Conservation (phyloP, 2,329 filamentous ascomycete species). For the Apiospora sp. region DNA sequence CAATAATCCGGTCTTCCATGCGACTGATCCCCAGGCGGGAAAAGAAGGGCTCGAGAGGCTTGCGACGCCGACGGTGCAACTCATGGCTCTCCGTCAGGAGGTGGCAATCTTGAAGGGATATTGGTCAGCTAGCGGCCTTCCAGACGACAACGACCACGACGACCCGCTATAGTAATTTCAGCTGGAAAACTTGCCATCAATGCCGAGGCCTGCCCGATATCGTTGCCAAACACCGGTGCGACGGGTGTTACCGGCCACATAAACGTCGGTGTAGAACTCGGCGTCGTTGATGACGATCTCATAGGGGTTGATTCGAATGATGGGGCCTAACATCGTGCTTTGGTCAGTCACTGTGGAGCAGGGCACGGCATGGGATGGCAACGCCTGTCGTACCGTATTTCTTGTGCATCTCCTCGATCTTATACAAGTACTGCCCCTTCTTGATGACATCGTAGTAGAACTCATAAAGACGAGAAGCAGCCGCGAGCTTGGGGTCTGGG, state of each 20-base stretch:
- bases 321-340: background rate
- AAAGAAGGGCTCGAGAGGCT: constrained; percentile 29
- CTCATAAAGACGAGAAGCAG: background rate
- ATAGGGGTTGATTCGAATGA: background rate
- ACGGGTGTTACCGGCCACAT: background rate
- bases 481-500: background rate
- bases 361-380: too few relatives aligned
- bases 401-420: background rate
- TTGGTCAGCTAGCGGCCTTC: too few relatives aligned
- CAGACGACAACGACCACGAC: too few relatives aligned
- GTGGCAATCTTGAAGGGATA: background rate
- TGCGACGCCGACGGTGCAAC: constrained; percentile 26
- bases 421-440: background rate
- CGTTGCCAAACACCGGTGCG: background rate
- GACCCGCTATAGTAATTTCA: too few relatives aligned
- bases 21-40: constrained; percentile 21
- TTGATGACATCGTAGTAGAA: background rate
- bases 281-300: background rate
- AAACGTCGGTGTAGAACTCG: background rate
- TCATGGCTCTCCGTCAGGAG: constrained; percentile 23
- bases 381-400: background rate
- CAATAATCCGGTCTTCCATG: background rate
- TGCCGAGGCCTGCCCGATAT: background rate
- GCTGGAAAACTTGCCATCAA: background rate
- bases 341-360: too few relatives aligned